Base-by-base conservation (phyloP, 83 land plant species). In the Thuja plicata region DNA sequence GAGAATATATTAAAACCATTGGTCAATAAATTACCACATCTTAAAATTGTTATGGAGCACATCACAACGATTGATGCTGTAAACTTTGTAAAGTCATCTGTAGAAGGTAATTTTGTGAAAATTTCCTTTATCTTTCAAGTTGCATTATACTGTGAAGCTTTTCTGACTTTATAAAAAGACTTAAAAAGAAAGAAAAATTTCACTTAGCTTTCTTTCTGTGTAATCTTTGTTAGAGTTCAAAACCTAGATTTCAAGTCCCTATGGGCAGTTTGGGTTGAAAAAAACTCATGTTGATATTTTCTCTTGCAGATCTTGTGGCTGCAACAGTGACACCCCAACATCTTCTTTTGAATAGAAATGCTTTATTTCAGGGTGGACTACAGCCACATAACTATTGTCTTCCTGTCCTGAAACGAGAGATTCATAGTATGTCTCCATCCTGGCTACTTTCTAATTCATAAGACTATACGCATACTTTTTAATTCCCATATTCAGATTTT, bases 281-380 rank as follows among this genome's bases (percentile, higher is more conserved):
- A 57, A 3, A 19, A 30, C 19, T 13, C 16, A 54, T 37, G 24
- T 82, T 82, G 37, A 38, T 46, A 46, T 27, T 50, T 57, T 52
- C 11, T 85, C 91, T 54, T 76, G 43, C 88, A 97, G 99, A 95
- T 55, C 84, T 71, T 81, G 93, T 98, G 74, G 99, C 96, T 71
- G 99, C 99, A 62, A 98, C 99, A 85, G 98, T 98, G 71, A 98
- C 99, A 24, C 99, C 99, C 41, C 99, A 98, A 73, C 99, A 98
- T 94, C 93, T 98, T 86, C 77, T 96, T 90, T 89, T 98, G 34
- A 98, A 97, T 79, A 93, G 99, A 85, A 96, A 96, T 92, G 90
- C 98, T 66, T 87, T 98, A 41, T 98, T 98, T 90, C 97, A 96
- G 89, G 96, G 99, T 57, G 99, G 99, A 88, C 86, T 98, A 89